phyloP scores from a whole-genome alignment of 441 rosid species.

The Metrosideros polymorpha region DNA sequence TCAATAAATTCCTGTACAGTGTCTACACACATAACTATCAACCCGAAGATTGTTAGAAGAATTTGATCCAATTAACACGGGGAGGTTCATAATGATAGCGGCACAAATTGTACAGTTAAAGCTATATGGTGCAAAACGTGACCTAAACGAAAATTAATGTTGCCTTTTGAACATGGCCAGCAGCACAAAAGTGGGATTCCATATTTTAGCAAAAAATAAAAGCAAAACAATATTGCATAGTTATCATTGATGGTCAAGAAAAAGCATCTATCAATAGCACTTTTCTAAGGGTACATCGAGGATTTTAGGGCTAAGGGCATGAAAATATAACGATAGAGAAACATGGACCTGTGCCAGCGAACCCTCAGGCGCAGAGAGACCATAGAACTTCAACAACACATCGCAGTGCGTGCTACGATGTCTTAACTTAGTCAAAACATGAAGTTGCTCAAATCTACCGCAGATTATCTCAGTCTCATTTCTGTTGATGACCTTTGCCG shows the following conservation, averaged over 20 bases:
- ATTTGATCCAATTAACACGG: background rate
- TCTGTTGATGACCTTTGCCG: conserved; percentile 70
- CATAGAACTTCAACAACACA: conserved; percentile 76
- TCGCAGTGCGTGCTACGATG: conserved; percentile 69
- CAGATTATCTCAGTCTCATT: conserved; percentile 75
- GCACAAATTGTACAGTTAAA: background rate
- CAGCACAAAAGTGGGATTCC: background rate
- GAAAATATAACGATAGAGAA: background rate
- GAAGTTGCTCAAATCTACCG: conserved; percentile 92
- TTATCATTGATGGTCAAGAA: background rate
- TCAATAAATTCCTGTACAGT: background rate
- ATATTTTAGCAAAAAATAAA: background rate
- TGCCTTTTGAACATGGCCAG: background rate
- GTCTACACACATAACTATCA: background rate
- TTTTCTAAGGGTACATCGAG: background rate
- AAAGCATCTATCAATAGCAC: background rate
- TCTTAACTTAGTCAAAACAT: conserved; percentile 72
- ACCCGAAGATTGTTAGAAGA: background rate
- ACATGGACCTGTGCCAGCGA: conserved; percentile 92
- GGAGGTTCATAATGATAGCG: background rate
- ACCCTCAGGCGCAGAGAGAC: conserved; percentile 98
- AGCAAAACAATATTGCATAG: background rate
- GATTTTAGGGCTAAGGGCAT: background rate
- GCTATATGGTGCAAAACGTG: background rate
- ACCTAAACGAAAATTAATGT: background rate